Base-by-base conservation (phyloP, 108 stramenopile species). In the Cyclotella sp. region DNA sequence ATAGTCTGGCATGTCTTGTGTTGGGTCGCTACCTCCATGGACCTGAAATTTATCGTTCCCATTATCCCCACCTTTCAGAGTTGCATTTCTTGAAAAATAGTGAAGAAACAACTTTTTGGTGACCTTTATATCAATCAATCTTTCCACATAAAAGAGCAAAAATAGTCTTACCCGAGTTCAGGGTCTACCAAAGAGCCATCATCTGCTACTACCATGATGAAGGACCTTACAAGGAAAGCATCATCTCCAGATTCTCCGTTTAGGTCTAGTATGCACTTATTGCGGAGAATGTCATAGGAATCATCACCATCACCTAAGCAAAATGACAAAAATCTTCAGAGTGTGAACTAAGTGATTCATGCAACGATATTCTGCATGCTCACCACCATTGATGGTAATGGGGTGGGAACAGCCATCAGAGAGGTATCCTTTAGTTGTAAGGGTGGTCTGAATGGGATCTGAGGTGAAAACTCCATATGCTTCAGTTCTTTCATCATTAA, bases 191-290 rank as follows among this genome's bases (percentile, higher is more conserved):
- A 29, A n/a, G 52, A 53, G 3, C 58, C 58, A 59, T 59, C 28
- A 29, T 59, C 58, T 10, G 27, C 16, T 29, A 59, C 27, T 15
- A 29, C 58, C 58, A 59, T 29, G 27, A 59, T 59, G 61, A 83
- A 83, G 3, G 82, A 83, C 55, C 82, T 45, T 9, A 83, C 77
- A 19, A 83, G 72, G 54, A 83, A 83, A 3, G 58, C 29, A 62
- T 83, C 82, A 54, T 78, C 63, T 7, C 61, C 76, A 19, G 76
- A 78, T 40, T 83, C 82, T n/a, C 82, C 82, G 60, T 83, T 83
- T n/a, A 83, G 72, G 46, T 78, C 77, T 22, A 83, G 52, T 19
- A 83, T 22, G 16, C 44, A 42, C n/a, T 66, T 72, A 53, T 83
- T 83, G 8, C 82, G 63, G 4, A 83, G 58, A 19, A 83, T 72